These are phyloP conservation scores for Fraxinus ornus DNA, from an alignment of 305 asterid genomes.

Conservation along the genomic window DNA sequence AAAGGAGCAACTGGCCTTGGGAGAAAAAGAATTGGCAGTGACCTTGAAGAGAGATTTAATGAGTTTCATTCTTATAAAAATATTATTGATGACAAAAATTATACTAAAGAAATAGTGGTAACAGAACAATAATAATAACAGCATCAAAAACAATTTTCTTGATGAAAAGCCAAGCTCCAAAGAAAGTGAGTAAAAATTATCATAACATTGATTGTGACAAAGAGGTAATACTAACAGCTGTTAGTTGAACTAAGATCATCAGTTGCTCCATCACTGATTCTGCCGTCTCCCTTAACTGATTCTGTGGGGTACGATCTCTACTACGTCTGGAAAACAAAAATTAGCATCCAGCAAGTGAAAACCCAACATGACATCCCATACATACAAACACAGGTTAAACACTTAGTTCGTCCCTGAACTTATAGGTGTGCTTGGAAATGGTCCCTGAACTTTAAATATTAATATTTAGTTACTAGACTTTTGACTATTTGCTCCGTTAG, in stretches of 20 bases:
- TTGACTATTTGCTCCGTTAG: neutral
- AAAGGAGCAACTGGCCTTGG: conserved; percentile 3
- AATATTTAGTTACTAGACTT: neutral
- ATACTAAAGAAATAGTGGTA: neutral
- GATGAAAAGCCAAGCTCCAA: neutral
- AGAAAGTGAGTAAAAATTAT: conserved; percentile 2
- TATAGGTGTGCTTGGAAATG: neutral
- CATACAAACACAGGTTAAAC: conserved; percentile 2
- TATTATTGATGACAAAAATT: neutral
- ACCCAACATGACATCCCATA: conserved; percentile 4
- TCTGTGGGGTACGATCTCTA: conserved; percentile 60
- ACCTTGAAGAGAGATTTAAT: neutral
- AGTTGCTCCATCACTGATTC: conserved; percentile 66
- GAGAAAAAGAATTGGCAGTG: conserved; percentile 1
- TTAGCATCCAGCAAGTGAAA: conserved; percentile 16
- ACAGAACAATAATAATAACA: neutral
- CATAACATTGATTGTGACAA: conserved; percentile 3
- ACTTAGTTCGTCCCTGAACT: conserved; percentile 11
- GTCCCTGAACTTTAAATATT: neutral
- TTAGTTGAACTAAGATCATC: conserved; percentile 63
- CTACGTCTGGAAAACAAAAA: conserved; percentile 49
- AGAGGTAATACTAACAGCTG: conserved; percentile 65
- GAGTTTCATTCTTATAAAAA: neutral
- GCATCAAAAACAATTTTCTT: neutral
- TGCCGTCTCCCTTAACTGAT: conserved; percentile 57